phyloP scores from a whole-genome alignment of 2,329 filamentous ascomycete species.

The Aspergillus nomiae region DNA sequence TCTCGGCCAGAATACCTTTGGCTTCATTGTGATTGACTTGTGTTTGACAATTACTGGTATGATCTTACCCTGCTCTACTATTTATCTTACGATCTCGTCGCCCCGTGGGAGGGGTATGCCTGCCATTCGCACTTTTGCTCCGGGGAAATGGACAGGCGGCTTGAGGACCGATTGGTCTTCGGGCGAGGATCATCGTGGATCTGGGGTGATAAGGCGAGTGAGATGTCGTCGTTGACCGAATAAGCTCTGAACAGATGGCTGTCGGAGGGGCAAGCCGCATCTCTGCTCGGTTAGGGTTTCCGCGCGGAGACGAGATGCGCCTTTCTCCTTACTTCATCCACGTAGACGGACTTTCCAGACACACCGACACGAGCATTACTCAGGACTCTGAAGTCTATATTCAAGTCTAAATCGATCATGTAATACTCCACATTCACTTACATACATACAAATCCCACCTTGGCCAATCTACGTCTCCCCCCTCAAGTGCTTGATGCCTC shows the following conservation, averaged over 20 bases:
- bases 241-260: neutral
- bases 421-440: neutral
- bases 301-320: neutral
- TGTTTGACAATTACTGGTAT: neutral
- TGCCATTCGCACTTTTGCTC: neutral
- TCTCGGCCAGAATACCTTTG: slow-evolving; percentile 4
- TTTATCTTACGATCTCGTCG: slow-evolving; percentile 1
- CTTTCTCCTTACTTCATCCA: neutral
- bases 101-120: slow-evolving; percentile 3
- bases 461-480: slow-evolving; percentile 13
- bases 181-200: neutral
- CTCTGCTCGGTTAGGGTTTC: slow-evolving; percentile 12
- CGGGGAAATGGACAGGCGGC: neutral
- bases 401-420: neutral
- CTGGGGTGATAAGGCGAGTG: neutral
- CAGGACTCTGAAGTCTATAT: neutral
- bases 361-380: neutral
- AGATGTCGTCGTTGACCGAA: neutral
- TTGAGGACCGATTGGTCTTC: slow-evolving; percentile 12
- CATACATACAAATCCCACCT: neutral
- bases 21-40: neutral
- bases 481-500: slow-evolving; percentile 31
- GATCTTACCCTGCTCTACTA: neutral
- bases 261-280: slow-evolving; percentile 4
- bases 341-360: neutral